Conservation (phyloP, 2,329 filamentous ascomycete genomes). For the Hymenoscyphus fructigenus region DNA sequence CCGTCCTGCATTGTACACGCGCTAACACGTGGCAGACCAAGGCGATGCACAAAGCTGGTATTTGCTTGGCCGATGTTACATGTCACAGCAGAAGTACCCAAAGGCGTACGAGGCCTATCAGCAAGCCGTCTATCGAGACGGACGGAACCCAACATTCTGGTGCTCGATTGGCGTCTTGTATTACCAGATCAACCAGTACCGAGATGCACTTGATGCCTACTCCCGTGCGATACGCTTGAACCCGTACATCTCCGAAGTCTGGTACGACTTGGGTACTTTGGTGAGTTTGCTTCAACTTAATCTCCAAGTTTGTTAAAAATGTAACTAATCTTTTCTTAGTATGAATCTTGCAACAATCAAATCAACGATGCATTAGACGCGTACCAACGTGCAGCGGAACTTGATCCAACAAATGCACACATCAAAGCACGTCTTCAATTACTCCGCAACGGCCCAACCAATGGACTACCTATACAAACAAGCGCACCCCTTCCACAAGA, state of each 20-base stretch:
- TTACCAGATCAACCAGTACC: conserved; percentile 99
- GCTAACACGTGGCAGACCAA: conserved; percentile 64
- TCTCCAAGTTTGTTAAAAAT: conserved; percentile 26
- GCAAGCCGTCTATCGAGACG: conserved; percentile 96
- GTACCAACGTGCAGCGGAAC: conserved; percentile 89
- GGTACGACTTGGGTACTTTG: conserved; percentile 96
- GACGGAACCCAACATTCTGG: conserved; percentile 98
- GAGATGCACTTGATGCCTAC: conserved; percentile 95
- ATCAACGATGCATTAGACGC: conserved; percentile 94
- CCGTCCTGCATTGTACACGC: conserved; percentile 27
- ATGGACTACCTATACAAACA: conserved; percentile 68
- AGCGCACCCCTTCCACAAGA: conserved; percentile 89
- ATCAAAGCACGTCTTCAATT: conserved; percentile 94
- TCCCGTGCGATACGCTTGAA: conserved; percentile 95
- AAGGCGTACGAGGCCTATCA: conserved; percentile 99
- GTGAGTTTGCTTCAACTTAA: conserved; percentile 54
- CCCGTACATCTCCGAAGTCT: conserved; percentile 97
- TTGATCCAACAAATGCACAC: conserved; percentile 89
- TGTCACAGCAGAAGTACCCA: conserved; percentile 98
- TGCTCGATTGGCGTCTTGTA: conserved; percentile 98
- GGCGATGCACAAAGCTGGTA: conserved; percentile 98
- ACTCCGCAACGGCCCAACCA: conserved; percentile 76
- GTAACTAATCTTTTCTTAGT: conserved; percentile 51
- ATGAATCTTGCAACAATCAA: conserved; percentile 99
- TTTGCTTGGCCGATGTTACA: conserved; percentile 93